A percentile compares a stretch with the other conserved stretches of the same genome.
Conservation (phyloP, 768 basidiomycete species). For the Rhizopogon sp. region DNA sequence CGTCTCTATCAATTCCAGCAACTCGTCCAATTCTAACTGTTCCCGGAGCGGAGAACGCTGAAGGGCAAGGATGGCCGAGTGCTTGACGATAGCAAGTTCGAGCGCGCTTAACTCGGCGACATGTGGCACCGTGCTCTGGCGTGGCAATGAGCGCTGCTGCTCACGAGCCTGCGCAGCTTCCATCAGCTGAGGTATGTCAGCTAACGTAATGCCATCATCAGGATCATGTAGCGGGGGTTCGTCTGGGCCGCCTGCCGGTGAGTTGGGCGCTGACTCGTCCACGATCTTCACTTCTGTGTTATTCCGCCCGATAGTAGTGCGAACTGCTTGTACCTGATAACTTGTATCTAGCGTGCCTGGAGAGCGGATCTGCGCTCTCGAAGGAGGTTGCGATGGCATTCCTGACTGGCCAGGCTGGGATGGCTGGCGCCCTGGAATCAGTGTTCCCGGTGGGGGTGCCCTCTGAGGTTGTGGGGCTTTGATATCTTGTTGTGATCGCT, state of each 20-base stretch:
- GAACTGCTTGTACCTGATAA: constrained; percentile 39
- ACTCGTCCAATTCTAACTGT: constrained; percentile 86
- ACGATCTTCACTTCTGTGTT: constrained; percentile 89
- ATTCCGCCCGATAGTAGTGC: constrained; percentile 69
- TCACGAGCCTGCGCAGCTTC: constrained; percentile 89
- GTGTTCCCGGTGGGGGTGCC: constrained; percentile 30
- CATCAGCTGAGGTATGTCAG: constrained; percentile 90
- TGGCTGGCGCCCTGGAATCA: constrained; percentile 30
- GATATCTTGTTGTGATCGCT: constrained; percentile 41
- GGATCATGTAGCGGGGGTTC: constrained; percentile 34
- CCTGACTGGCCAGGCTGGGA: constrained; percentile 25
- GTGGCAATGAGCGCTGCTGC: constrained; percentile 78
- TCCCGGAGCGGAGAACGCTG: constrained; percentile 75
- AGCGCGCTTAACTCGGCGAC: constrained; percentile 81
- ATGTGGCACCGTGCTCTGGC: constrained; percentile 73
- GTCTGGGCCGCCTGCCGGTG: constrained; percentile 52
- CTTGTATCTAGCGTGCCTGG: constrained; percentile 31
- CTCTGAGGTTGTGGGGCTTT: constrained; percentile 36
- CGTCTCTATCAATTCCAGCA: constrained; percentile 86
- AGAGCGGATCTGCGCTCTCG: constrained; percentile 36
- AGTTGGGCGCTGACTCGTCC: constrained; percentile 72
- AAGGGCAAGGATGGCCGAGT: constrained; percentile 80
- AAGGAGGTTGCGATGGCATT: constrained; percentile 25
- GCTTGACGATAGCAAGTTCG: constrained; percentile 88
- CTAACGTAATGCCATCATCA: constrained; percentile 87